Percentiles rank a stretch among this genome's conserved stretches.
Evolutionary conservation across 2,329 filamentous ascomycete genomes (phyloP).

Genomic region (Cladosporium sp.): DNA sequence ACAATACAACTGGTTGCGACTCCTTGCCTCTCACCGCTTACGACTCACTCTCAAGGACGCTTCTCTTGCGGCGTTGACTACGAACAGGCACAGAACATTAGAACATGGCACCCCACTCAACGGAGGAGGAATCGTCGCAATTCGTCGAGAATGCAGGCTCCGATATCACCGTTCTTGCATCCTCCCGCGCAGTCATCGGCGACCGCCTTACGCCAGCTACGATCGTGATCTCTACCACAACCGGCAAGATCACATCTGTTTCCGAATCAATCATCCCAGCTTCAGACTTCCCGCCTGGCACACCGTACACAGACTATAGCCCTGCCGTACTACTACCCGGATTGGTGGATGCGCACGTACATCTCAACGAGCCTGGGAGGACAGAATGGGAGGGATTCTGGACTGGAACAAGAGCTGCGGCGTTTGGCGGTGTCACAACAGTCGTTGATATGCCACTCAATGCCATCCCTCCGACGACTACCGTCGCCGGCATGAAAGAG

Average conservation of each 20-base stretch:
- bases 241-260: conserved; percentile 81
- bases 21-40: background rate
- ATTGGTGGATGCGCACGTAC: conserved; percentile 93
- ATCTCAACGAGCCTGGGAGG: conserved; percentile 92
- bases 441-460: conserved; percentile 98
- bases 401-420: conserved; percentile 88
- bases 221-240: conserved; percentile 69
- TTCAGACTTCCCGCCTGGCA: conserved; percentile 66
- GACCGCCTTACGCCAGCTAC: conserved; percentile 76
- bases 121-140: conserved; percentile 25
- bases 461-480: conserved; percentile 93
- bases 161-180: conserved; percentile 70
- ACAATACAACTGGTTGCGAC: background rate
- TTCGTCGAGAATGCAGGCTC: conserved; percentile 11
- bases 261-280: conserved; percentile 67
- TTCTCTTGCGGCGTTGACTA: too few species aligned
- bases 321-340: conserved; percentile 83
- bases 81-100: background rate
- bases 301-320: conserved; percentile 77
- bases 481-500: conserved; percentile 74
- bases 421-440: conserved; percentile 93
- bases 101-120: conserved; percentile 29
- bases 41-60: background rate
- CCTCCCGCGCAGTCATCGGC: conserved; percentile 76
- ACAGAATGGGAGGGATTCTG: conserved; percentile 99